Evolutionary conservation across 2,329 filamentous ascomycete species (phyloP), one percentile per base, ranked within the genome.

Genomic region (Diaporthe aspalathi): DNA sequence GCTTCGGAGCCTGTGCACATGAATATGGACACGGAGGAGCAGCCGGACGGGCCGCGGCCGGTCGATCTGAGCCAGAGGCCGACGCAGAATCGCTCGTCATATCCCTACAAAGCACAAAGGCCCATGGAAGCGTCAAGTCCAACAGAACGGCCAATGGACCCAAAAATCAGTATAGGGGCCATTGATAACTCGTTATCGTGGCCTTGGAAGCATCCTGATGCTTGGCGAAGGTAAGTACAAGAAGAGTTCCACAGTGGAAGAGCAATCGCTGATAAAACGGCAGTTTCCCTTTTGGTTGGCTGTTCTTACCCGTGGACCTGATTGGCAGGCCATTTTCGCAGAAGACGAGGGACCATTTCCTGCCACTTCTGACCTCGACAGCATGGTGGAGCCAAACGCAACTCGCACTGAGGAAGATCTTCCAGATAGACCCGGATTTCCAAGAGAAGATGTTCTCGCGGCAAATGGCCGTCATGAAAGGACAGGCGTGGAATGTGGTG

Each of bases 191-290:
- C 94, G 75, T 82, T 99, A 75, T 98, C 96, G 1, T 99, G 96
- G 94, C 96, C 96, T 2, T 99, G 95, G 96, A 98, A 98, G 81
- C 95, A 98, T 77, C 95, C 95, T 0, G 95, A 99, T 85, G 96
- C 95, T 40, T 92, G 91, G 87, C 84, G 89, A 79, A 91, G 86
- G 86, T 85, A 78, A 74, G 78, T 43, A 49, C 16, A 35, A 35
- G 7, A 11, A 27, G 32, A 27, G 38, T 17, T 22, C 35, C 24
- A 29, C 67, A 5, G 8, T 1, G 22, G 16, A 24, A 20, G 40
- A 20, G 32, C 12, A 24, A 17, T 11, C 9, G 54, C 79, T 82
- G 62, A 81, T 74, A 17, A 27, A 38, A 22, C 50, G n/a, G n/a
- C 68, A 96, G 94, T 83, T 99, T 98, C 80, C 96, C 96, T 0